Conservation (phyloP, 2,329 filamentous ascomycete species). For the Ophiosphaerella herpotricha region DNA sequence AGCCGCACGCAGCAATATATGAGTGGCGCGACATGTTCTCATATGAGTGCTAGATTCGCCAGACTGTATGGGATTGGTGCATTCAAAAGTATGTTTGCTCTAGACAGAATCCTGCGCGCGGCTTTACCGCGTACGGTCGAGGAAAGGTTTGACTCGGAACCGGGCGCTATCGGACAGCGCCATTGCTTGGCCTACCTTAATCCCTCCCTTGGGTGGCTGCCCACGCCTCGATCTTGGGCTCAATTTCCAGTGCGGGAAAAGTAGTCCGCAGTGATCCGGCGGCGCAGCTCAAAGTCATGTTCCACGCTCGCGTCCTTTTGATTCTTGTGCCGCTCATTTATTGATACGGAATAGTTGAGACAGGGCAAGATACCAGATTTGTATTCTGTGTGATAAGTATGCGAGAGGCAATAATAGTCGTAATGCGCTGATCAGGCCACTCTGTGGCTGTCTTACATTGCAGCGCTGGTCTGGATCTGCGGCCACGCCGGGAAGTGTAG, state of each 20-base stretch:
- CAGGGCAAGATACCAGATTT: background rate
- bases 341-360: too few species aligned
- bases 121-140: too few species aligned
- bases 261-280: slow-evolving; percentile 10
- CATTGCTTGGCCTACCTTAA: slow-evolving; percentile 44
- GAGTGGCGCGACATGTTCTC: too few species aligned
- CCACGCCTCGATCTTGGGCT: slow-evolving; percentile 5
- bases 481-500: slow-evolving; percentile 26
- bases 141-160: too few species aligned
- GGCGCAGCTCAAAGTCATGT: slow-evolving; percentile 13
- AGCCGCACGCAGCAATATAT: too few species aligned
- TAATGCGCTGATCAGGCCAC: slow-evolving; percentile 11
- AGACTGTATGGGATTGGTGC: too few species aligned
- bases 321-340: background rate
- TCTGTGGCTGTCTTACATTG: slow-evolving; percentile 13
- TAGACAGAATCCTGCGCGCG: too few species aligned
- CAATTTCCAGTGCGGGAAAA: slow-evolving; percentile 1
- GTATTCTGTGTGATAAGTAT: background rate
- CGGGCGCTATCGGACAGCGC: slow-evolving; percentile 4
- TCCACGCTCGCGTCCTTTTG: background rate
- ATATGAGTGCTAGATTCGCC: too few species aligned
- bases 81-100: too few species aligned
- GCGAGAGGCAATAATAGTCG: background rate
- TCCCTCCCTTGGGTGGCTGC: slow-evolving; percentile 18
- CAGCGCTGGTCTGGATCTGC: background rate